These are phyloP conservation scores for Arxiozyma telluris DNA, from an alignment of 1,139 yeast species.

Conservation along the genomic window DNA sequence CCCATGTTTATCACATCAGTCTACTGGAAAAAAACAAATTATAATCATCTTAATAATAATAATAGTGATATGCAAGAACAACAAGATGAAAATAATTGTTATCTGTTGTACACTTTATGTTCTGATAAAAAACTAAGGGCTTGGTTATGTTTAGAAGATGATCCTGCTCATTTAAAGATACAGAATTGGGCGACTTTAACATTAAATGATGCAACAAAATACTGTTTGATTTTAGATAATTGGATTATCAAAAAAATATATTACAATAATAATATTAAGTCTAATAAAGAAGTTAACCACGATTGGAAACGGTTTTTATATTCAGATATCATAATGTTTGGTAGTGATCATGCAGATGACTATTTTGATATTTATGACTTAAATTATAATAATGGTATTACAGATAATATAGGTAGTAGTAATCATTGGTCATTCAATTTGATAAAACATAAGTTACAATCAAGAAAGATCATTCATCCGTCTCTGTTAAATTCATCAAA, in stretches of 20 bases:
- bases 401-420: not conserved
- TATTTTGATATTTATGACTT: slow-evolving; percentile 40
- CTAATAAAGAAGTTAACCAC: slow-evolving; percentile 22
- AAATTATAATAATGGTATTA: slow-evolving; percentile 18
- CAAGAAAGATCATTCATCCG: slow-evolving; percentile 18
- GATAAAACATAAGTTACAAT: slow-evolving; percentile 21
- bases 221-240: slow-evolving; percentile 50
- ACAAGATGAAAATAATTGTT: slow-evolving; percentile 2
- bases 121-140: slow-evolving; percentile 49
- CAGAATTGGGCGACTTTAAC: slow-evolving; percentile 53
- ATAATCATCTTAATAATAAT: not conserved
- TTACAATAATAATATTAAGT: not conserved
- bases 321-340: slow-evolving; percentile 51
- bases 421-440: slow-evolving; percentile 4
- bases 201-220: slow-evolving; percentile 33
- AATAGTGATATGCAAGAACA: not conserved
- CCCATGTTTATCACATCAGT: slow-evolving; percentile 47
- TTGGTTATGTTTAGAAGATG: slow-evolving; percentile 65
- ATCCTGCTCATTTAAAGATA: slow-evolving; percentile 44
- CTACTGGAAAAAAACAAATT: slow-evolving; percentile 40
- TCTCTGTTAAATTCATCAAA: slow-evolving; percentile 29
- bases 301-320: slow-evolving; percentile 11
- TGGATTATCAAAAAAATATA: slow-evolving; percentile 20
- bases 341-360: slow-evolving; percentile 37
- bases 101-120: slow-evolving; percentile 48